phyloP scores from a whole-genome alignment of 208 protist species.

The Acanthamoeba royreba region DNA sequence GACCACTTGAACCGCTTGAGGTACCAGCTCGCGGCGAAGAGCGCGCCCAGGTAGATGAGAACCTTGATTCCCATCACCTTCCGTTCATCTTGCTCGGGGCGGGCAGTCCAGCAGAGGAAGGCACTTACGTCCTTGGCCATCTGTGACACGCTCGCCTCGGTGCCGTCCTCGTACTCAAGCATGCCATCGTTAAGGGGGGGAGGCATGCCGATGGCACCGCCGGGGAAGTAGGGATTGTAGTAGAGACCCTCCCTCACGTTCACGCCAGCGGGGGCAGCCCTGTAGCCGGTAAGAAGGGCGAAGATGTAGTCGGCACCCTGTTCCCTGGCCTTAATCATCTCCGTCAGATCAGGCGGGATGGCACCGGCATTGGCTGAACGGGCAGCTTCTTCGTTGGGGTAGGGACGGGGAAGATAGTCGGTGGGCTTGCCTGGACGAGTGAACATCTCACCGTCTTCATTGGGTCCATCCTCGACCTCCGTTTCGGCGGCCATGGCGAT shows the following conservation, averaged over 20 bases:
- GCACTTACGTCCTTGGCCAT: conserved; percentile 96
- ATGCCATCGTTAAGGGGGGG: conserved; percentile 92
- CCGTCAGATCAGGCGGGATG: conserved; percentile 95
- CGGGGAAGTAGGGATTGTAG: conserved; percentile 98
- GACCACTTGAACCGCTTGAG: conserved; percentile 84
- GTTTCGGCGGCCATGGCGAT: conserved; percentile 87
- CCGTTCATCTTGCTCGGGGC: conserved; percentile 85
- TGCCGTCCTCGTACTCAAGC: conserved; percentile 97
- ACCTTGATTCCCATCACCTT: conserved; percentile 77
- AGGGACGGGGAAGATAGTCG: conserved; percentile 95
- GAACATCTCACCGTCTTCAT: conserved; percentile 94
- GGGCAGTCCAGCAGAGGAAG: conserved; percentile 88
- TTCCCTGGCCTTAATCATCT: conserved; percentile 94
- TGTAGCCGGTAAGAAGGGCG: conserved; percentile 95
- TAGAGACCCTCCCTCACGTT: conserved; percentile 93
- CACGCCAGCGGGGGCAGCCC: conserved; percentile 83
- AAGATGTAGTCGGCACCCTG: conserved; percentile 97
- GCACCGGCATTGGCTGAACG: conserved; percentile 95
- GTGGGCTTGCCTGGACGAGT: conserved; percentile 93
- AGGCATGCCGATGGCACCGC: conserved; percentile 96
- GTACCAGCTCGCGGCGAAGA: conserved; percentile 66
- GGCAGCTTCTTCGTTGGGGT: conserved; percentile 95
- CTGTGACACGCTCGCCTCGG: conserved; percentile 93
- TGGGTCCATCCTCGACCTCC: conserved; percentile 90
- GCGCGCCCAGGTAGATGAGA: conserved; percentile 49